phyloP scores from a whole-genome alignment of 208 protist species.

The Histomonas meleagridis region DNA sequence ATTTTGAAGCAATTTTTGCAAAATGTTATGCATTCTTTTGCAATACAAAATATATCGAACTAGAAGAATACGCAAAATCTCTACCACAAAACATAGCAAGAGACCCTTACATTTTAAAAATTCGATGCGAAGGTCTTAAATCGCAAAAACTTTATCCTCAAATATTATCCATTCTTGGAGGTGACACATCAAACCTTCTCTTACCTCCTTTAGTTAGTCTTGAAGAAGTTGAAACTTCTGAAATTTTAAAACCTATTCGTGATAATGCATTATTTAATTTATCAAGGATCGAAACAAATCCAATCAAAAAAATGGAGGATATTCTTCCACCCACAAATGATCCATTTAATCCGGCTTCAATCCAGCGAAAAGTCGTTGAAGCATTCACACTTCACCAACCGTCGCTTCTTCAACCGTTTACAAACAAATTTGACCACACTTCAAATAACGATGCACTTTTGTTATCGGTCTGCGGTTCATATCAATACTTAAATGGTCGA shows the following conservation, averaged over 20 bases:
- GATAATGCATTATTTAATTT: conserved; percentile 23
- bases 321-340: background rate
- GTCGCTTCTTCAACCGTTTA: background rate
- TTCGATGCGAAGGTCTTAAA: background rate
- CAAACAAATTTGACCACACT: background rate
- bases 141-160: background rate
- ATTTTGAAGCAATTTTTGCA: background rate
- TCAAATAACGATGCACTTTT: background rate
- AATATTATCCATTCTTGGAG: background rate
- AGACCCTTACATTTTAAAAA: background rate
- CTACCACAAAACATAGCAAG: background rate
- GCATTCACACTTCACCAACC: background rate
- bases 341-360: background rate
- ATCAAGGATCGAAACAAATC: background rate
- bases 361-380: background rate
- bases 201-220: background rate
- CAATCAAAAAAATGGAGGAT: background rate
- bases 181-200: background rate
- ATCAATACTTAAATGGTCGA: background rate
- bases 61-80: background rate
- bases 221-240: background rate
- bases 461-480: background rate
- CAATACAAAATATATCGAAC: background rate
- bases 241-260: background rate
- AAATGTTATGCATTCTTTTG: background rate